phyloP scores from a whole-genome alignment of 176 grass and related monocot species.

The Rhynchospora tenuis region DNA sequence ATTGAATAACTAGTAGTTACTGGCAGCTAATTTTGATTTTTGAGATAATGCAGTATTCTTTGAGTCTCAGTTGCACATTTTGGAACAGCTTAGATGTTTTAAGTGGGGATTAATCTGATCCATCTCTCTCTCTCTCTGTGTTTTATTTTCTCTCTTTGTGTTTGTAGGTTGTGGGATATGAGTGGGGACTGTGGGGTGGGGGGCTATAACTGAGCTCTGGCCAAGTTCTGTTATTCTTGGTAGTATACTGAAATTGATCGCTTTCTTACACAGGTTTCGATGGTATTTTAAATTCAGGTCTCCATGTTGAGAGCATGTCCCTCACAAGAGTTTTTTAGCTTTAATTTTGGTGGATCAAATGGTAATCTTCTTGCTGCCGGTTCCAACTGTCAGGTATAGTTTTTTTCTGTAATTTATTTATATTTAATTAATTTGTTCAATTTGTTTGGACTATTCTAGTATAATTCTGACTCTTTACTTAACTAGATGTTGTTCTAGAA shows the following conservation, averaged over 20 bases:
- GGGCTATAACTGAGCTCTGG: neutral
- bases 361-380: slow-evolving; percentile 32
- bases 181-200: too few species aligned
- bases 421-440: neutral
- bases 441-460: neutral
- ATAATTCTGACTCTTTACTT: too few species aligned
- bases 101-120: neutral
- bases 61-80: neutral
- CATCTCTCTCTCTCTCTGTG: neutral
- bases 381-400: slow-evolving; percentile 8
- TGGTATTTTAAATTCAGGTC: slow-evolving; percentile 36
- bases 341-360: slow-evolving; percentile 73
- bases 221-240: neutral
- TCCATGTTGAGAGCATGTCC: slow-evolving; percentile 54
- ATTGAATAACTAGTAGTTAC: neutral
- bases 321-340: slow-evolving; percentile 81
- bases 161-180: neutral
- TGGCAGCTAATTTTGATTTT: neutral
- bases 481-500: too few species aligned
- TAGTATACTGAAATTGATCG: neutral
- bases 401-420: neutral
- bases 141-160: neutral
- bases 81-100: neutral
- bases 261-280: neutral
- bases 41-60: neutral